phyloP scores from a whole-genome alignment of 305 asterid species.

The Salvia sclarea region DNA sequence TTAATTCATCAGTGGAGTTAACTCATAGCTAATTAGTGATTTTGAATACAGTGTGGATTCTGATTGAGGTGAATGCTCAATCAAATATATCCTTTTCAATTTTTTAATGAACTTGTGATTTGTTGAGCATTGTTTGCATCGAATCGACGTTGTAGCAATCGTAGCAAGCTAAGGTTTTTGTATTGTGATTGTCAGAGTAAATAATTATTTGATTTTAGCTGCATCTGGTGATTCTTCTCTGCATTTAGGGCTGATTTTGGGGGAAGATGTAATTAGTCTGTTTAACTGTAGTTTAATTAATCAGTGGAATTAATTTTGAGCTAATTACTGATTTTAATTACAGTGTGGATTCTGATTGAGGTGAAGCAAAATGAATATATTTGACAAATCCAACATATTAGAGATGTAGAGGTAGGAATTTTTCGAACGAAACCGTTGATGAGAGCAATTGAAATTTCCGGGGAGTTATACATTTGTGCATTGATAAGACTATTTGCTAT shows the following conservation, averaged over 20 bases:
- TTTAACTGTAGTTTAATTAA: neutral
- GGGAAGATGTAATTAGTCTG: neutral
- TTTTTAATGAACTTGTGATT: no score
- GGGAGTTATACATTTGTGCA: no score
- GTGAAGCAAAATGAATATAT: neutral
- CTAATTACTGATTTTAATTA: neutral
- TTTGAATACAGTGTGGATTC: neutral
- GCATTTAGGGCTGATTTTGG: neutral
- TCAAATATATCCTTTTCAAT: no score
- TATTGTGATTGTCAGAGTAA: no score
- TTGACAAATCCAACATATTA: no score
- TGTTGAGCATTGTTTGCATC: neutral
- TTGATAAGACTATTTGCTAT: no score
- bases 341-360: neutral
- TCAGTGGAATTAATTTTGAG: neutral
- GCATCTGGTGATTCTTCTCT: neutral
- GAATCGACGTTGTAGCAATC: neutral
- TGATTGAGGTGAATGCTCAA: slow-evolving; percentile 7
- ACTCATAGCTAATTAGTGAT: neutral
- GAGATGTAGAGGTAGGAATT: no score
- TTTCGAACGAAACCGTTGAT: no score
- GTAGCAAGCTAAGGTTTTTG: slow-evolving; percentile 5
- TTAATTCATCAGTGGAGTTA: neutral
- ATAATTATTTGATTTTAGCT: neutral
- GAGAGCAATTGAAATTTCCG: no score